phyloP scores from a whole-genome alignment of 2,329 filamentous ascomycete genomes.

The Ascochyta koolunga region DNA sequence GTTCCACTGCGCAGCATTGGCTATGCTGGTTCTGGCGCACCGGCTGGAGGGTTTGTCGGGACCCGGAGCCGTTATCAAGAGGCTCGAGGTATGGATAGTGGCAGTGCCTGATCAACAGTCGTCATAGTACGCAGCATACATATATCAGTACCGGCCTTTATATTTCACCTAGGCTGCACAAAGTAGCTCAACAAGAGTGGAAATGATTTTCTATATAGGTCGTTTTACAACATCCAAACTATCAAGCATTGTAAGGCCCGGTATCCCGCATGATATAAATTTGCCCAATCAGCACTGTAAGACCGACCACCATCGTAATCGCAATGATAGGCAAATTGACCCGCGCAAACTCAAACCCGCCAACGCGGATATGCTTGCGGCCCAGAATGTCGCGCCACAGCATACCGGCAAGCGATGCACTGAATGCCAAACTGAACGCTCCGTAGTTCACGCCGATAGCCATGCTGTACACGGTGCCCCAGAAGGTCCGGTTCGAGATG shows the following conservation, averaged over 20 bases:
- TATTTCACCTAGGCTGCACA: too few species aligned
- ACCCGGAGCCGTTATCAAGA: too few species aligned
- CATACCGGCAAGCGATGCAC: constrained; percentile 72
- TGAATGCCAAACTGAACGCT: constrained; percentile 75
- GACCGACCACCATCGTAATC: constrained; percentile 70
- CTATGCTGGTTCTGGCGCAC: too few species aligned
- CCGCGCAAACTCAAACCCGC: constrained; percentile 68
- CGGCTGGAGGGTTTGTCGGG: too few species aligned
- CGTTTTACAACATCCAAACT: neutral
- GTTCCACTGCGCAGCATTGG: too few species aligned
- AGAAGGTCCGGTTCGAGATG: constrained; percentile 71
- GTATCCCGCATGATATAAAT: constrained; percentile 63
- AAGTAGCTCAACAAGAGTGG: too few species aligned
- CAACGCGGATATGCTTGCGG: constrained; percentile 71
- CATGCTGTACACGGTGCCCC: constrained; percentile 77
- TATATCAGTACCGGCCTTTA: too few species aligned
- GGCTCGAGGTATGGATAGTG: too few species aligned
- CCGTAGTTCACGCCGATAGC: constrained; percentile 77
- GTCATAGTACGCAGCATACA: too few species aligned
- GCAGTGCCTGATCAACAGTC: too few species aligned
- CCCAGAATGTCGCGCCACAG: constrained; percentile 74
- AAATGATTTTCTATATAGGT: too few species aligned
- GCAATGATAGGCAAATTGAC: constrained; percentile 75
- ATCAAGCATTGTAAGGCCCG: constrained; percentile 39
- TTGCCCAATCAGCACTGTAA: constrained; percentile 66